Evolutionary conservation across 2,329 filamentous ascomycete genomes (phyloP).

Genomic region (Dactylonectria estremocensis): DNA sequence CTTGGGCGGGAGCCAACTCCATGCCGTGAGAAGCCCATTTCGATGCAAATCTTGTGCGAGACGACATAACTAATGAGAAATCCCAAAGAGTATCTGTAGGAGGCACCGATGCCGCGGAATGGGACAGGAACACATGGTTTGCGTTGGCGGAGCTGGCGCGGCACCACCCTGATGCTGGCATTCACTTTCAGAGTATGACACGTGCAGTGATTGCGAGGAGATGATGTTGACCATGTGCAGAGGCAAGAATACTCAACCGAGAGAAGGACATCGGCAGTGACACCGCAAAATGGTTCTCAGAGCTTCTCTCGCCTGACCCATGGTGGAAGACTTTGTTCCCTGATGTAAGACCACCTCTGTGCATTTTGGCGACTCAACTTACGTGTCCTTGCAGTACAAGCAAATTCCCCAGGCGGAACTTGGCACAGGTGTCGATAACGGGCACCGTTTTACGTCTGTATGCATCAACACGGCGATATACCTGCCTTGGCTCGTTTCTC

Average conservation of each 20-base stretch:
- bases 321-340: conserved; percentile 30
- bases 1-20: conserved; percentile 21
- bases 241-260: conserved; percentile 23
- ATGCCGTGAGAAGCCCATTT: conserved; percentile 20
- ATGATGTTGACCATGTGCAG: conserved; percentile 11
- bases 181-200: conserved; percentile 22
- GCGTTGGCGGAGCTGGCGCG: conserved; percentile 19
- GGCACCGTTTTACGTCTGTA: conserved; percentile 77
- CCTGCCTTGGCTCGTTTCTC: conserved; percentile 85
- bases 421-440: conserved; percentile 16
- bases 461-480: conserved; percentile 94
- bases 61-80: not conserved
- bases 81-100: conserved; percentile 7
- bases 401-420: conserved; percentile 22
- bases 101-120: conserved; percentile 23
- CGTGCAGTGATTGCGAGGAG: not conserved
- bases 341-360: conserved; percentile 11
- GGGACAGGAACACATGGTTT: conserved; percentile 26
- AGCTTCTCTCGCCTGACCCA: conserved; percentile 26
- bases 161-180: conserved; percentile 20
- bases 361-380: not conserved
- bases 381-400: conserved; percentile 11
- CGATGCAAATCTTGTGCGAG: too few relatives aligned
- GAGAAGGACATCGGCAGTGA: conserved; percentile 28
- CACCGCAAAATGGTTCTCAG: conserved; percentile 30